Evolutionary conservation across 331 rosid genomes (phyloP).

Genomic region (Prunus yedoensis): DNA sequence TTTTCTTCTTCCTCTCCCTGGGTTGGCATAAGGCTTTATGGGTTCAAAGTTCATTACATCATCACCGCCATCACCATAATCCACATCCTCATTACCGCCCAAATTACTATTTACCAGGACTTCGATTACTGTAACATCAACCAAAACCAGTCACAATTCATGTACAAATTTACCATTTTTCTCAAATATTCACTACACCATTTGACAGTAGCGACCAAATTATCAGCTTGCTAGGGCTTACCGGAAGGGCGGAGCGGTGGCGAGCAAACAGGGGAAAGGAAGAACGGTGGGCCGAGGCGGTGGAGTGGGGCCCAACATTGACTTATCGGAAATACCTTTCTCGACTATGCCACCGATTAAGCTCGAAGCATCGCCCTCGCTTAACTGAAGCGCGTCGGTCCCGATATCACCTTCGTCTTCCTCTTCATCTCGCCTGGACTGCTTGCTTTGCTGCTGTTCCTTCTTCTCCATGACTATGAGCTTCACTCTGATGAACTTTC

Average conservation of each 20-base stretch:
- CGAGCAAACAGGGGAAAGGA: slow-evolving; percentile 94
- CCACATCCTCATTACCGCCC: slow-evolving; percentile 24
- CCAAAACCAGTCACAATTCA: neutral
- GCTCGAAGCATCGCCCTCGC: slow-evolving; percentile 35
- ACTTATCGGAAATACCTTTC: slow-evolving; percentile 61
- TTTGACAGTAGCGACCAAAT: neutral
- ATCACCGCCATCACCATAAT: slow-evolving; percentile 29
- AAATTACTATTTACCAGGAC: slow-evolving; percentile 44
- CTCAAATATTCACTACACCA: neutral
- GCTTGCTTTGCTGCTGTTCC: slow-evolving; percentile 26
- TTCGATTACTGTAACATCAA: slow-evolving; percentile 74
- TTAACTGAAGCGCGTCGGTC: slow-evolving; percentile 38
- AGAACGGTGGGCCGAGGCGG: slow-evolving; percentile 65
- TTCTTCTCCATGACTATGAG: slow-evolving; percentile 39
- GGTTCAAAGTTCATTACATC: slow-evolving; percentile 41
- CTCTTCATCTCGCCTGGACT: slow-evolving; percentile 11
- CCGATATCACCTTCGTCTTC: slow-evolving; percentile 32
- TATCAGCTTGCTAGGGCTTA: slow-evolving; percentile 18
- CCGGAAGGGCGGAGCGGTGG: slow-evolving; percentile 92
- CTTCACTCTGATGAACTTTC: neutral
- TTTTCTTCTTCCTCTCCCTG: slow-evolving; percentile 59
- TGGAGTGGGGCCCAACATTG: slow-evolving; percentile 23
- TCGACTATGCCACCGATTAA: slow-evolving; percentile 81
- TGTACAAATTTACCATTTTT: neutral
- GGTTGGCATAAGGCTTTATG: slow-evolving; percentile 59